phyloP scores from a whole-genome alignment of 106 monocot genomes.

The Apostasia ramifera region DNA sequence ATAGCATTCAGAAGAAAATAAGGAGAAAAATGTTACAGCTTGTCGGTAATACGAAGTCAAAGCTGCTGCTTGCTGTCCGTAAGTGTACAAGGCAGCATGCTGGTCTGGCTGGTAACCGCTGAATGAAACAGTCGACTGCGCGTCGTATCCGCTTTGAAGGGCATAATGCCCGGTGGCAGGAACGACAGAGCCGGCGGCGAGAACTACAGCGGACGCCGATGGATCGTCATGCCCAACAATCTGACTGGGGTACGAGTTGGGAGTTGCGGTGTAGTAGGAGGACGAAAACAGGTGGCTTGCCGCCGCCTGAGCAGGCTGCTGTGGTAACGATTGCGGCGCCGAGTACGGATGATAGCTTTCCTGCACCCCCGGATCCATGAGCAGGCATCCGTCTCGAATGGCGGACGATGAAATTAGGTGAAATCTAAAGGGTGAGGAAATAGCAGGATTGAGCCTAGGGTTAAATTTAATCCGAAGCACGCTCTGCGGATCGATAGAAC shows the following conservation, averaged over 20 bases:
- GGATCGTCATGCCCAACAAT: conserved; percentile 1
- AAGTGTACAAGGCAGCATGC: neutral
- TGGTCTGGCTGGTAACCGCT: neutral
- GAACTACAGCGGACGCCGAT: neutral
- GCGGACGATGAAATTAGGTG: too few species aligned
- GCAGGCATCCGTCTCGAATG: neutral
- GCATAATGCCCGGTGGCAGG: neutral
- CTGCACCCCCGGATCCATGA: conserved; percentile 3
- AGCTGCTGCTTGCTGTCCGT: neutral
- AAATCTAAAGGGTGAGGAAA: too few species aligned
- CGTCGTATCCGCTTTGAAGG: neutral
- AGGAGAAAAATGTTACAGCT: neutral
- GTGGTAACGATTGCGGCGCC: neutral
- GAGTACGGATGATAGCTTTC: neutral
- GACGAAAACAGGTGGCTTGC: conserved; percentile 1
- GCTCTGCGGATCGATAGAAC: too few species aligned
- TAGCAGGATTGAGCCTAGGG: too few species aligned
- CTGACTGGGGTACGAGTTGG: conserved; percentile 2
- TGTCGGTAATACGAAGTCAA: neutral
- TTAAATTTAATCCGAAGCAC: too few species aligned
- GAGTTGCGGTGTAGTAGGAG: neutral
- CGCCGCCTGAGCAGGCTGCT: neutral
- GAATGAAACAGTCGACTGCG: neutral
- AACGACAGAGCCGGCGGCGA: neutral
- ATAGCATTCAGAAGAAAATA: neutral